phyloP scores from a whole-genome alignment of 2,329 filamentous ascomycete genomes.

The Talaromyces sp. region DNA sequence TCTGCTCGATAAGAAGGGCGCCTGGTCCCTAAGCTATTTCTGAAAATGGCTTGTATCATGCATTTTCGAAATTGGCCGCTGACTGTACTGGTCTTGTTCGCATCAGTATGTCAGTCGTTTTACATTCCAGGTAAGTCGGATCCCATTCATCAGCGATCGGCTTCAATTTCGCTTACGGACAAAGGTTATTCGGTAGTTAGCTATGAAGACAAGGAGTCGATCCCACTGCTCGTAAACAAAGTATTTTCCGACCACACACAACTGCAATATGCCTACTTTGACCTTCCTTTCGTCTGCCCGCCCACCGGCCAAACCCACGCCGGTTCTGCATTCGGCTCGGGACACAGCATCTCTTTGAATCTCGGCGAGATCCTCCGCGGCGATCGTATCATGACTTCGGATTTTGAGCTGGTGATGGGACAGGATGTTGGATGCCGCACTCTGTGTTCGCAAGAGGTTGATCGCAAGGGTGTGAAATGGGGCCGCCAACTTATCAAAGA shows the following conservation, averaged over 20 bases:
- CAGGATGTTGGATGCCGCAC: conserved; percentile 66
- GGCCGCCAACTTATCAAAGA: conserved; percentile 68
- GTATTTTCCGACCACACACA: conserved; percentile 85
- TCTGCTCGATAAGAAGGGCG: conserved; percentile 3
- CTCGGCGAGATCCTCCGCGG: conserved; percentile 82
- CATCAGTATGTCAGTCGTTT: conserved; percentile 59
- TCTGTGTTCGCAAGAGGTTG: conserved; percentile 65
- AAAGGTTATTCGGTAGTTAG: conserved; percentile 76
- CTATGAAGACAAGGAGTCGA: conserved; percentile 68
- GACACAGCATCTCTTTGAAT: conserved; percentile 73
- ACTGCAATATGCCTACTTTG: conserved; percentile 85
- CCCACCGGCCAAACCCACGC: conserved; percentile 62
- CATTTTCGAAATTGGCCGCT: conserved; percentile 24
- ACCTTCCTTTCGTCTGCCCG: conserved; percentile 80
- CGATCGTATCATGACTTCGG: conserved; percentile 77
- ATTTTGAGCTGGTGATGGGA: conserved; percentile 74
- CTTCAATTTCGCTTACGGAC: background rate
- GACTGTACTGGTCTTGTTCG: conserved; percentile 21
- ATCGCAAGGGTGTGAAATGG: conserved; percentile 58
- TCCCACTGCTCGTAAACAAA: conserved; percentile 87
- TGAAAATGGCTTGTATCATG: conserved; percentile 16
- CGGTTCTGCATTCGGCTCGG: conserved; percentile 64
- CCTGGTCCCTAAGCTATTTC: background rate
- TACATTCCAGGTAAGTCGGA: conserved; percentile 70
- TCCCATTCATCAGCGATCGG: background rate